Evolutionary conservation across 2,329 filamentous ascomycete species (phyloP).

Genomic region (Sporothrix euskadiensis): DNA sequence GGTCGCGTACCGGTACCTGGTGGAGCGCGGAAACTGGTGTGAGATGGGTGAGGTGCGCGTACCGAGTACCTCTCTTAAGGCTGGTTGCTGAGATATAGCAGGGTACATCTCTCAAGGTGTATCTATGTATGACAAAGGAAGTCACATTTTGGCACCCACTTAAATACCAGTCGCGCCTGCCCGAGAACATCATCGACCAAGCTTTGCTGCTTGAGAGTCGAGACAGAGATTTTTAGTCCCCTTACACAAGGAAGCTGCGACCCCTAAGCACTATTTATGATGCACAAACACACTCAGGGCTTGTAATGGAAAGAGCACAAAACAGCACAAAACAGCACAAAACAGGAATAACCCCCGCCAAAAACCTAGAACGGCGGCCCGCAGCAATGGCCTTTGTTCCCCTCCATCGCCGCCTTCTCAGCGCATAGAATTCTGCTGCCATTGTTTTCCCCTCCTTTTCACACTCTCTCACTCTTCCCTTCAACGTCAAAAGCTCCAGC

Average conservation of each 20-base stretch:
- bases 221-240: conserved; percentile 19
- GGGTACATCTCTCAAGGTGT: not conserved
- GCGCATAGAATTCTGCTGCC: conserved; percentile 19
- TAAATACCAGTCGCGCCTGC: not conserved
- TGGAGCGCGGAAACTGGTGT: not conserved
- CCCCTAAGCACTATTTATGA: not conserved
- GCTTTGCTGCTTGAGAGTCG: conserved; percentile 7
- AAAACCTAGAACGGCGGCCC: conserved; percentile 23
- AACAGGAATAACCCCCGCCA: conserved; percentile 22
- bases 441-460: conserved; percentile 22
- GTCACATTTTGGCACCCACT: conserved; percentile 5
- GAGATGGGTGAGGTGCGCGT: not conserved
- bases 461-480: conserved; percentile 7
- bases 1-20: conserved; percentile 7
- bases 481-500: conserved; percentile 25
- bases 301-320: conserved; percentile 22
- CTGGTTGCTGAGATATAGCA: not conserved
- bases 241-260: not conserved
- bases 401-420: conserved; percentile 21
- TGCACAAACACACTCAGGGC: conserved; percentile 23
- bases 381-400: conserved; percentile 14
- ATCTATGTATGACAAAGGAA: not conserved
- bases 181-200: not conserved
- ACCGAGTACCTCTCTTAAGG: not conserved
- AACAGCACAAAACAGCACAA: conserved; percentile 5